A percentile compares a stretch with the other conserved stretches of the same genome.
Conservation (phyloP, 1,284 basidiomycete species). For the Trametes sp. region DNA sequence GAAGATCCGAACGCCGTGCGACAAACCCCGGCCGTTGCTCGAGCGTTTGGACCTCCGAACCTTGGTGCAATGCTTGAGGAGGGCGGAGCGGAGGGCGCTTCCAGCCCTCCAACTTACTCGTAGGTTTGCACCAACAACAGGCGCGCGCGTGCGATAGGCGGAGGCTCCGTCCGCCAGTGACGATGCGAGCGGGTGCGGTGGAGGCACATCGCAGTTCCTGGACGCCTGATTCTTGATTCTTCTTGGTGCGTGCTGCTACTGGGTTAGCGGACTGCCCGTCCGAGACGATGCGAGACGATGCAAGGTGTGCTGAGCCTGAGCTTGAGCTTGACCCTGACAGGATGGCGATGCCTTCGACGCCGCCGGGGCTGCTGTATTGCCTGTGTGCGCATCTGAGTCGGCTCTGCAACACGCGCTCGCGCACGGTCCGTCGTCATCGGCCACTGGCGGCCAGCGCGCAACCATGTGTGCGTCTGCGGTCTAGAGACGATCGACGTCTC, state of each 20-base stretch:
- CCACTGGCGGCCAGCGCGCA: too few relatives aligned
- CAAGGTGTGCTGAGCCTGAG: constrained; percentile 7
- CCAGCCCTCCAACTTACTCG: not conserved
- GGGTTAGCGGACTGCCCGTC: not conserved
- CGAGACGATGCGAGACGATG: not conserved
- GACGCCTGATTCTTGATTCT: constrained; percentile 4
- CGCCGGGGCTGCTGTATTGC: not conserved
- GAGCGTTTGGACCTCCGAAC: not conserved
- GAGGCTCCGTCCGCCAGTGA: not conserved
- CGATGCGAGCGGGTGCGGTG: not conserved
- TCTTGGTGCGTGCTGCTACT: not conserved
- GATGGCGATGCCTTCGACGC: not conserved
- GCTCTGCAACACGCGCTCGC: not conserved
- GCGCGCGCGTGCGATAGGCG: not conserved
- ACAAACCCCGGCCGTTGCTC: too few relatives aligned
- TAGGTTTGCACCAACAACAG: not conserved
- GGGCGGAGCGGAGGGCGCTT: not conserved
- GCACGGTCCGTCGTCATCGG: too few relatives aligned
- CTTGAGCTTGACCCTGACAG: constrained; percentile 11
- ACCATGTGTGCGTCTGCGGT: too few relatives aligned
- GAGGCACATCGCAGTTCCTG: not conserved
- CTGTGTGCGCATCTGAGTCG: not conserved
- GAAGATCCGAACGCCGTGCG: too few relatives aligned
- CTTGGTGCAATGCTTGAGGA: not conserved
- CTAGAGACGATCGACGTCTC: too few relatives aligned